phyloP scores from a whole-genome alignment of 2,329 filamentous ascomycete genomes.

The Alternaria postmessia region DNA sequence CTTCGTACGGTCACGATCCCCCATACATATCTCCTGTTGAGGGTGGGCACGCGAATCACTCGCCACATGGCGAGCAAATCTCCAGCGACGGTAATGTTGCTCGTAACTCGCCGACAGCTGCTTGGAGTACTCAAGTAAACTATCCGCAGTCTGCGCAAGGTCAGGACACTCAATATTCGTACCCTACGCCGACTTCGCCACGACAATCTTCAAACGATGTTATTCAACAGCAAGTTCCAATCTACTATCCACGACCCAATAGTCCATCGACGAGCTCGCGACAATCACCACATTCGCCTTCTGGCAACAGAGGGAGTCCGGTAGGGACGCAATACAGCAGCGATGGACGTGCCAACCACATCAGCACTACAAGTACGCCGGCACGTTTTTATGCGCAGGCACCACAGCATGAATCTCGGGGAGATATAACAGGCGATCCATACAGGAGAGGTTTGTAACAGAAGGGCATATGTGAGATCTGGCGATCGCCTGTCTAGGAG shows the following conservation, averaged over 20 bases:
- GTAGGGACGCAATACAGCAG: conserved; percentile 31
- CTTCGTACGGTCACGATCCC: conserved; percentile 18
- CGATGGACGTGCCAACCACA: conserved; percentile 12
- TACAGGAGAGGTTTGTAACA: conserved; percentile 18
- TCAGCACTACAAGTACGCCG: conserved; percentile 40
- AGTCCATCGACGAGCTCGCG: conserved; percentile 26
- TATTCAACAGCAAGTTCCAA: conserved; percentile 28
- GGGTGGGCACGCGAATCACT: conserved; percentile 10
- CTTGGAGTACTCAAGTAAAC: conserved; percentile 33
- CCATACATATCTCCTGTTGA: conserved; percentile 26
- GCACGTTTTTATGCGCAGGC: conserved; percentile 48
- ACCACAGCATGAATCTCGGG: conserved; percentile 12
- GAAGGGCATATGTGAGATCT: conserved; percentile 10
- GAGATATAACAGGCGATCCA: conserved; percentile 6
- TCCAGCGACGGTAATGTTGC: conserved; percentile 19
- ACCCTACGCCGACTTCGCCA: conserved; percentile 34
- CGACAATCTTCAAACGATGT: conserved; percentile 17
- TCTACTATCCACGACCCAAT: conserved; percentile 41
- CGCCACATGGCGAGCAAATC: conserved; percentile 22
- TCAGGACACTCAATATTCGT: conserved; percentile 35
- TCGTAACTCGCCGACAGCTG: conserved; percentile 25
- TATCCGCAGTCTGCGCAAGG: conserved; percentile 23
- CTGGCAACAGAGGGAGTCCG: conserved; percentile 25
- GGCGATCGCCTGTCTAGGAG: neutral
- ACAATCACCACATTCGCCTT: conserved; percentile 22